phyloP scores from a whole-genome alignment of 78 protist genomes.

The Thecamonas trahens region DNA sequence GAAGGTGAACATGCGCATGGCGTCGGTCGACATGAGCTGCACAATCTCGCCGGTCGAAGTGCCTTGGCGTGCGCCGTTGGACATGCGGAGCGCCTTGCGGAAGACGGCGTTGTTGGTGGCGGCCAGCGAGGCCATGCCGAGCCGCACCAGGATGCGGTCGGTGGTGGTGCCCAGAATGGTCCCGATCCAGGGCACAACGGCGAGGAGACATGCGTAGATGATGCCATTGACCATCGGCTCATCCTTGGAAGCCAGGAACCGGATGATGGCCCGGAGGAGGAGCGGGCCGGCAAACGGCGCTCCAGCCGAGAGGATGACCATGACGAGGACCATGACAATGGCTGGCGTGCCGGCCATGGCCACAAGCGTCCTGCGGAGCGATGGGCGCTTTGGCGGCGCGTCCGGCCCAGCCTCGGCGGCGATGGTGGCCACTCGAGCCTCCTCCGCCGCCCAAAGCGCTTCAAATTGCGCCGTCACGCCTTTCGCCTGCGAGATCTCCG shows the following conservation, averaged over 20 bases:
- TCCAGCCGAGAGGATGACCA: too few species aligned
- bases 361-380: not conserved
- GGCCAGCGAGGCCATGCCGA: not conserved
- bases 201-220: not conserved
- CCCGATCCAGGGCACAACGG: not conserved
- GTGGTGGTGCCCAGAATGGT: not conserved
- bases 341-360: not conserved
- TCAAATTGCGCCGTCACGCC: not conserved
- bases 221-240: not conserved
- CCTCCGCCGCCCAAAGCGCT: not conserved
- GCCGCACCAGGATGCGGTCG: not conserved
- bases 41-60: not conserved
- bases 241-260: not conserved
- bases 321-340: not conserved
- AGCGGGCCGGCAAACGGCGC: not conserved
- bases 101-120: not conserved
- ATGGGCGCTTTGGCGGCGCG: too few species aligned
- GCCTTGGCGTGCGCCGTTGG: not conserved
- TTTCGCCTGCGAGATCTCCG: not conserved
- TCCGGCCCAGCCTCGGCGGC: too few species aligned
- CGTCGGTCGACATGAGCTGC: slow-evolving; percentile 1
- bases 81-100: not conserved
- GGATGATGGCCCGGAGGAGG: not conserved
- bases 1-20: too few species aligned
- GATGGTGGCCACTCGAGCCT: not conserved